A percentile compares a stretch with the other conserved stretches of the same genome.
These are phyloP conservation scores for Whalleya microplaca DNA, from an alignment of 2,329 filamentous ascomycete species.

Conservation along the genomic window DNA sequence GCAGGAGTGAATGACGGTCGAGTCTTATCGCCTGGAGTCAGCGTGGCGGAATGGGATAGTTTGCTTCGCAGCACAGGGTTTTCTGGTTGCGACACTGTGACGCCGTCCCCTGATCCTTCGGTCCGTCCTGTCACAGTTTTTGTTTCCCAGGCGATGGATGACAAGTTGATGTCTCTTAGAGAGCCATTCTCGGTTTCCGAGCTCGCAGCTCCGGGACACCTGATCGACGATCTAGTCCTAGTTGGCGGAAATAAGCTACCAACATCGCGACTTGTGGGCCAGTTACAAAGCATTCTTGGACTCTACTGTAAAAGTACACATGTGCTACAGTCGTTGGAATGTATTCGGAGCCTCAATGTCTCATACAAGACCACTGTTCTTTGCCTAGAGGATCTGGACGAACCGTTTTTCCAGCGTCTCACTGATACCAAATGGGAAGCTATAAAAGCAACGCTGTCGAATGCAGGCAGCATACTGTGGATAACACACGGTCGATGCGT, in stretches of 20 bases:
- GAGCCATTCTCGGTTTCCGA: constrained; percentile 3
- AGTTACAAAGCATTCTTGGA: background rate
- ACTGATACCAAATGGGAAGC: background rate
- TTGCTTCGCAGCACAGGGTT: constrained; percentile 12
- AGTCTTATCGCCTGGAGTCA: constrained; percentile 2
- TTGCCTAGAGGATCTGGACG: constrained; percentile 5
- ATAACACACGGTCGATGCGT: constrained; percentile 5
- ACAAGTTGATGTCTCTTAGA: constrained; percentile 13
- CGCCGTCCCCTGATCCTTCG: background rate
- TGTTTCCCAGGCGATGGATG: constrained; percentile 18
- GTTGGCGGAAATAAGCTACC: background rate
- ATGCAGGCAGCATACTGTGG: constrained; percentile 7
- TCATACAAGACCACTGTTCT: constrained; percentile 1
- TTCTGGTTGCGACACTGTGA: constrained; percentile 16
- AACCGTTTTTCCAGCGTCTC: background rate
- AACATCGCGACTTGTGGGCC: background rate
- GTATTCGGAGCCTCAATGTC: background rate
- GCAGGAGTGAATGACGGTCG: constrained; percentile 30
- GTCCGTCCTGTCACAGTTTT: constrained; percentile 7
- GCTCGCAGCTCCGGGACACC: background rate
- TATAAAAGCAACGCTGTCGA: background rate
- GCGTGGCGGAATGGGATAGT: constrained; percentile 7
- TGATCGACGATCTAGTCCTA: constrained; percentile 8
- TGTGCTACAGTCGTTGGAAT: background rate
- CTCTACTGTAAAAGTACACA: background rate